A percentile compares a stretch with the other conserved stretches of the same genome.
Evolutionary conservation across 208 protist genomes (phyloP).

Genomic region (Trypanosoma vivax): DNA sequence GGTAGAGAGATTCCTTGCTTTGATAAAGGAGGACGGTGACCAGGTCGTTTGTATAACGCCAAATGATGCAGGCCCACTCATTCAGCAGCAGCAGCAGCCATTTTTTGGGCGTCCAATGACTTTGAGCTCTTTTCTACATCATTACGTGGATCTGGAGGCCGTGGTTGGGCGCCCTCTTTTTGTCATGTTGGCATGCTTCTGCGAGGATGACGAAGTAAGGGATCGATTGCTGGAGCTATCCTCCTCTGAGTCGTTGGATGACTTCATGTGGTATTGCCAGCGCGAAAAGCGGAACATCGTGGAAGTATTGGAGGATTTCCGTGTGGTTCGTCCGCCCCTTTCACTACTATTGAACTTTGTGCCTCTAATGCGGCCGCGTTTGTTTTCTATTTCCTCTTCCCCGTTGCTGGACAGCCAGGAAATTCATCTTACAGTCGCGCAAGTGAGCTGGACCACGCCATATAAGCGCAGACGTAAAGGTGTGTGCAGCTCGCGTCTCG

Average conservation of each 20-base stretch:
- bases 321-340: slow-evolving; percentile 38
- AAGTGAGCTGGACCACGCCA: slow-evolving; percentile 71
- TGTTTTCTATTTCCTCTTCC: slow-evolving; percentile 74
- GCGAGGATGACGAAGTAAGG: slow-evolving; percentile 24
- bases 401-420: slow-evolving; percentile 34
- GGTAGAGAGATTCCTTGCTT: slow-evolving; percentile 48
- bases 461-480: slow-evolving; percentile 61
- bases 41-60: slow-evolving; percentile 43
- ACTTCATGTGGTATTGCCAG: slow-evolving; percentile 74
- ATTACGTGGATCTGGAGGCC: slow-evolving; percentile 80
- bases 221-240: slow-evolving; percentile 74
- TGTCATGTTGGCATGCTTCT: slow-evolving; percentile 59
- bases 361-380: slow-evolving; percentile 58
- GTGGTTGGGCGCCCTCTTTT: slow-evolving; percentile 66
- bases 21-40: slow-evolving; percentile 26
- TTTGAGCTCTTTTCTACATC: slow-evolving; percentile 35
- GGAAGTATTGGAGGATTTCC: slow-evolving; percentile 84
- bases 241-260: slow-evolving; percentile 38
- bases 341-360: slow-evolving; percentile 53
- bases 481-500: slow-evolving; percentile 60
- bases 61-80: slow-evolving; percentile 33
- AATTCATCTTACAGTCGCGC: slow-evolving; percentile 58
- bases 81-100: slow-evolving; percentile 29
- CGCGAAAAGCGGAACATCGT: slow-evolving; percentile 85
- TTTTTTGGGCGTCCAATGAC: slow-evolving; percentile 53